Conservation (phyloP, 129 eudicot species). For the Pittosporum tobira region DNA sequence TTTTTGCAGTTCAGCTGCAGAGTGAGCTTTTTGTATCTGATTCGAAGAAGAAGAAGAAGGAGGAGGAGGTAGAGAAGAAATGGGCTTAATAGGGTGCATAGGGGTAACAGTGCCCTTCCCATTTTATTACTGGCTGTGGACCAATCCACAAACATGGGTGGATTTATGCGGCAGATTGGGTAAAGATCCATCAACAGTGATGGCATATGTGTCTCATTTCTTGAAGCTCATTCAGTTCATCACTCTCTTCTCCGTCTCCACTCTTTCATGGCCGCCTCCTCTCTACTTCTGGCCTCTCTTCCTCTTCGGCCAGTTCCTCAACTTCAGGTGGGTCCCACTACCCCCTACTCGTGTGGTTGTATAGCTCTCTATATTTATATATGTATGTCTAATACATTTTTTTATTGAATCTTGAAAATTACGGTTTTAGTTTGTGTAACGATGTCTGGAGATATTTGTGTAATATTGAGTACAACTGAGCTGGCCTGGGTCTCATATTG, state of each 20-base stretch:
- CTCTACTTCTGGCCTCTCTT: constrained; percentile 88
- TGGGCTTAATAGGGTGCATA: constrained; percentile 64
- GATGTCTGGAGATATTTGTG: too few relatives aligned
- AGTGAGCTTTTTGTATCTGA: too few relatives aligned
- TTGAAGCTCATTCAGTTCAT: constrained; percentile 67
- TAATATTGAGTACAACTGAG: too few relatives aligned
- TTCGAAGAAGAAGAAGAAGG: constrained; percentile 3
- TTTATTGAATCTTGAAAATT: neutral
- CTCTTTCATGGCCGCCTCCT: constrained; percentile 89
- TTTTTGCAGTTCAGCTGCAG: too few relatives aligned
- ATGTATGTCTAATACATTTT: neutral
- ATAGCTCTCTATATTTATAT: neutral
- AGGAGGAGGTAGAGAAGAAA: constrained; percentile 10
- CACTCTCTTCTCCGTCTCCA: constrained; percentile 68
- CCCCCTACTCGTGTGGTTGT: neutral
- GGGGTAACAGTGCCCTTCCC: constrained; percentile 81
- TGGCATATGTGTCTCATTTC: constrained; percentile 68
- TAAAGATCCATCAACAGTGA: constrained; percentile 62
- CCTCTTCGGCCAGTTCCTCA: constrained; percentile 80
- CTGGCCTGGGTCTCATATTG: too few relatives aligned
- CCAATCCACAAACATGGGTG: constrained; percentile 68
- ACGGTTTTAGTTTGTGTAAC: too few relatives aligned
- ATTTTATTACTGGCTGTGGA: constrained; percentile 80
- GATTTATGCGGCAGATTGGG: constrained; percentile 51
- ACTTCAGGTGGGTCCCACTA: constrained; percentile 49